Evolutionary conservation across 345 rosid species (phyloP).

Genomic region (Eucalyptus cloeziana): DNA sequence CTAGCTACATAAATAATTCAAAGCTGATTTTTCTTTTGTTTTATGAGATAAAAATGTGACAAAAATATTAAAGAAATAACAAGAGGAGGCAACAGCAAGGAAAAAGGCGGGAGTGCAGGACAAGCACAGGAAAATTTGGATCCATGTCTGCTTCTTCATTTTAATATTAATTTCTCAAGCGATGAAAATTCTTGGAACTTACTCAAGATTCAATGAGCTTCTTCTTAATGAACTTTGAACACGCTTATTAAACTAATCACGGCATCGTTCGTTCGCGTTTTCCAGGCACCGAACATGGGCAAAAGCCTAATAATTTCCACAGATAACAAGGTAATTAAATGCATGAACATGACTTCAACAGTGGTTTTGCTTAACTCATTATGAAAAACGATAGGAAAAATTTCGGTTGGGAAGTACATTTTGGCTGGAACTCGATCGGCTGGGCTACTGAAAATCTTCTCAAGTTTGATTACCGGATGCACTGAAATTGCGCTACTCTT

Average conservation of each 20-base stretch:
- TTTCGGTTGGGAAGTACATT: background rate
- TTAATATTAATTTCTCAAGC: background rate
- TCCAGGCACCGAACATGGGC: background rate
- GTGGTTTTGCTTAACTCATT: too few species aligned
- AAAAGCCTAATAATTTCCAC: background rate
- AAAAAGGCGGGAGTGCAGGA: background rate
- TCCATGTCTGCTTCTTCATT: background rate
- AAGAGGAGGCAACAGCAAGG: background rate
- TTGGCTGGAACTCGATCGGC: background rate
- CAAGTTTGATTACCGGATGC: background rate
- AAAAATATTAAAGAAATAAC: background rate
- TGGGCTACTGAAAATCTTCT: background rate
- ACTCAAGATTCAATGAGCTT: background rate
- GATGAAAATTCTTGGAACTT: background rate
- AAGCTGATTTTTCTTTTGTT: background rate
- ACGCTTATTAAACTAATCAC: background rate
- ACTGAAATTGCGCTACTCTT: accelerated
- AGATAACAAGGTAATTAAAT: background rate
- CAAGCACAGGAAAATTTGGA: background rate
- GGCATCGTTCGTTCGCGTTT: background rate
- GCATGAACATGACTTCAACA: too few species aligned
- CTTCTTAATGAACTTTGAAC: background rate
- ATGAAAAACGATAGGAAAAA: too few species aligned
- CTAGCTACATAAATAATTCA: background rate
- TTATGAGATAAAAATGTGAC: background rate